phyloP scores from a whole-genome alignment of 2,329 filamentous ascomycete genomes.

The Aureobasidium vineae region DNA sequence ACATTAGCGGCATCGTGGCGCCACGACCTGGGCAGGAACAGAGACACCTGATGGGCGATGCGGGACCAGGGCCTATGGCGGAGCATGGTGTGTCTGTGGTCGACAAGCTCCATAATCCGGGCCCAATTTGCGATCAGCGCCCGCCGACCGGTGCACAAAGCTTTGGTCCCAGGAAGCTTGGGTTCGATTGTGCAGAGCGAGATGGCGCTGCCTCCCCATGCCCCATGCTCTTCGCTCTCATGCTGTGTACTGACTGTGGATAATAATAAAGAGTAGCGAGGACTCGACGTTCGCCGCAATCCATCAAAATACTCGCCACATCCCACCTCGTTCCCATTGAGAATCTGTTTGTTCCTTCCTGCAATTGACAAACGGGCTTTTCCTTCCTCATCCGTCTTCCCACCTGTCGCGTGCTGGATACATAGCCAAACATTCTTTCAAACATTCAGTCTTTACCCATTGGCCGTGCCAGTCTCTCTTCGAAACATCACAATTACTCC shows the following conservation, averaged over 20 bases:
- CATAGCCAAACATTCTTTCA: constrained; percentile 22
- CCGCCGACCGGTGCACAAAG: constrained; percentile 14
- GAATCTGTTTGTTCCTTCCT: neutral
- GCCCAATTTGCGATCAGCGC: constrained; percentile 20
- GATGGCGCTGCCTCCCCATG: constrained; percentile 18
- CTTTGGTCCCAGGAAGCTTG: constrained; percentile 1
- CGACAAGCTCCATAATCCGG: constrained; percentile 1
- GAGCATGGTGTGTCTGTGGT: constrained; percentile 7
- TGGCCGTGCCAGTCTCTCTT: constrained; percentile 8
- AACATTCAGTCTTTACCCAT: constrained; percentile 19
- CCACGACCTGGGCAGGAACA: constrained; percentile 10
- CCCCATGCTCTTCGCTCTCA: constrained; percentile 16
- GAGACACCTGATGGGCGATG: constrained; percentile 12
- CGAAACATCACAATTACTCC: neutral
- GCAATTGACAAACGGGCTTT: neutral
- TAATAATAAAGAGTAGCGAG: constrained; percentile 21
- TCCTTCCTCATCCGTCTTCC: neutral
- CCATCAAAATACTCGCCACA: constrained; percentile 14
- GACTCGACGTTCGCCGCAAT: neutral
- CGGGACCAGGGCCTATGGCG: constrained; percentile 17
- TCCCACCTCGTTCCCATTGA: neutral
- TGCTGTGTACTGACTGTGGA: constrained; percentile 22
- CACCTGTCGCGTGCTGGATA: constrained; percentile 21
- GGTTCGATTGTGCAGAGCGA: constrained; percentile 19
- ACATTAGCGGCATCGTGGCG: constrained; percentile 13